Evolutionary conservation across 805 yeast genomes (phyloP).

Genomic region (Brettanomyces custersianus): DNA sequence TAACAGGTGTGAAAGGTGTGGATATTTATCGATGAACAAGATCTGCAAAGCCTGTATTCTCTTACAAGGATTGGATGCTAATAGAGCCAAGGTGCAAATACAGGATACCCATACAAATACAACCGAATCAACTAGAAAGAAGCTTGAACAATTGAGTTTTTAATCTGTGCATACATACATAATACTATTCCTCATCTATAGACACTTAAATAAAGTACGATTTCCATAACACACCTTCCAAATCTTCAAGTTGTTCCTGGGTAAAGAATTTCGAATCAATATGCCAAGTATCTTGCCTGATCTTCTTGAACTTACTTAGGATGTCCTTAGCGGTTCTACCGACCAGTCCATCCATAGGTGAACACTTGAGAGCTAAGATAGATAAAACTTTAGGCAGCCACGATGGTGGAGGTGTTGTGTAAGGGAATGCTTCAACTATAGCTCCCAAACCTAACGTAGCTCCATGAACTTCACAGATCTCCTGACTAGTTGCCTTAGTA

Average conservation of each 20-base stretch:
- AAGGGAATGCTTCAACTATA: constrained; percentile 81
- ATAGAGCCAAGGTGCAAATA: constrained; percentile 55
- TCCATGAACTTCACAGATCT: constrained; percentile 57
- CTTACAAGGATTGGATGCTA: constrained; percentile 73
- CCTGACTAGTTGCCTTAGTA: constrained; percentile 31
- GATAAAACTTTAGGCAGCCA: constrained; percentile 80
- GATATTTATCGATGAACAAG: constrained; percentile 79
- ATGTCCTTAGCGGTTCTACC: constrained; percentile 79
- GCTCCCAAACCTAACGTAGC: constrained; percentile 87
- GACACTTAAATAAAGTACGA: constrained; percentile 67
- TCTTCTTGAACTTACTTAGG: constrained; percentile 78
- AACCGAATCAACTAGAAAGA: constrained; percentile 52
- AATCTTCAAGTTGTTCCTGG: constrained; percentile 72
- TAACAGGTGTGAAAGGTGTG: constrained; percentile 79
- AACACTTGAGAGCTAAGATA: constrained; percentile 59
- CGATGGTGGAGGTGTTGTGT: constrained; percentile 78
- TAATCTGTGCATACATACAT: constrained; percentile 20
- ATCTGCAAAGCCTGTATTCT: constrained; percentile 91
- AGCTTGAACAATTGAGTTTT: constrained; percentile 57
- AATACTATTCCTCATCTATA: background rate
- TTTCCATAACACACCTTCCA: constrained; percentile 91
- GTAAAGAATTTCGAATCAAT: constrained; percentile 71
- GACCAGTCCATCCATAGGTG: constrained; percentile 65
- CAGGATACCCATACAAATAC: constrained; percentile 50
- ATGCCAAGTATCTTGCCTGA: constrained; percentile 95